A percentile compares a stretch with the other conserved stretches of the same genome.
Conservation (phyloP, 2,329 filamentous ascomycete genomes). For the Aspergillus persii region DNA sequence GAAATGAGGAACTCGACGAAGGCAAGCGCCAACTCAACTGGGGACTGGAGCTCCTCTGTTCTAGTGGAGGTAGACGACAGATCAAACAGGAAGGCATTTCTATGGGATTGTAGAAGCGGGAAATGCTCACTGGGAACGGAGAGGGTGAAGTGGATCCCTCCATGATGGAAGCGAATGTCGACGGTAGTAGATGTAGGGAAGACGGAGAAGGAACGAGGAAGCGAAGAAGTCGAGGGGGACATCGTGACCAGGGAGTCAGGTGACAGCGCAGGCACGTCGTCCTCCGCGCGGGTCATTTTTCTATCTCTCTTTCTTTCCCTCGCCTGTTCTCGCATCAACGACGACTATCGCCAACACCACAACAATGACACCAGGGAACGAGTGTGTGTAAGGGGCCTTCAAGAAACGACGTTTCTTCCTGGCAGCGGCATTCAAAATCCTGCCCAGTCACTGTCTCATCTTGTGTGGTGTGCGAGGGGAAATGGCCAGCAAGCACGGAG, state of each 20-base stretch:
- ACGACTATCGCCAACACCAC: not conserved
- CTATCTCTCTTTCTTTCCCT: not conserved
- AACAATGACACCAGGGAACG: not conserved
- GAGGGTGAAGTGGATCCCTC: slow-evolving; percentile 1
- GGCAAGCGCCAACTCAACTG: slow-evolving; percentile 7
- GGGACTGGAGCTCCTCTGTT: not conserved
- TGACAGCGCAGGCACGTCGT: not conserved
- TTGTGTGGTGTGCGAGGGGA: not conserved
- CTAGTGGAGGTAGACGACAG: not conserved
- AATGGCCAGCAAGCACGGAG: not conserved
- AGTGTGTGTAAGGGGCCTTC: no score
- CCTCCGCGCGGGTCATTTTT: not conserved
- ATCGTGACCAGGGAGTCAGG: slow-evolving; percentile 6
- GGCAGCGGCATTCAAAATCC: not conserved
- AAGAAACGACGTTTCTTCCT: not conserved
- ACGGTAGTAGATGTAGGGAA: not conserved
- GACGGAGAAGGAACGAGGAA: not conserved
- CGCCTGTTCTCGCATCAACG: not conserved
- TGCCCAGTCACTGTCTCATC: not conserved
- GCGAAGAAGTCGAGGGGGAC: not conserved
- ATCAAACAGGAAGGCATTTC: slow-evolving; percentile 8
- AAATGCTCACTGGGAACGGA: slow-evolving; percentile 3
- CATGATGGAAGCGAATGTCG: slow-evolving; percentile 5
- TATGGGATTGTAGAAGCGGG: slow-evolving; percentile 3
- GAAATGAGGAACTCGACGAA: slow-evolving; percentile 13